Conservation (phyloP, 148 eudicot species). For the Vaccinium vitisidaea region DNA sequence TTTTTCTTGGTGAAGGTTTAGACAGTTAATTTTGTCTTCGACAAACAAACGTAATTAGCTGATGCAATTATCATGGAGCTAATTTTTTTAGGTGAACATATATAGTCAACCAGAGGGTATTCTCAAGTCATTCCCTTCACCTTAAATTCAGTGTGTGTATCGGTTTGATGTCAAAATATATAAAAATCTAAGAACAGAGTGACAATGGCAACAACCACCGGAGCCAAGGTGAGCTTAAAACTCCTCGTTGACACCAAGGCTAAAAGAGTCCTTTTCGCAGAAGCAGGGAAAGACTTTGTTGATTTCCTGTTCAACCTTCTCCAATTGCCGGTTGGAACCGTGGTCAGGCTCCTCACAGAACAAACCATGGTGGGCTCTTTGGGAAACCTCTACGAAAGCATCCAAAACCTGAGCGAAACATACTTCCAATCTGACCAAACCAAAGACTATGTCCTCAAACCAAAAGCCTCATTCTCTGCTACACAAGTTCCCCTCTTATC, state of each 20-base stretch:
- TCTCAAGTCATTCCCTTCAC: too few relatives aligned
- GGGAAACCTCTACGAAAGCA: conserved; percentile 10
- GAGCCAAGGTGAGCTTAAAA: conserved; percentile 19
- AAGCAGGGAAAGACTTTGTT: too few relatives aligned
- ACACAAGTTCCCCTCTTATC: not conserved
- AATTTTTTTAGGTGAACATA: too few relatives aligned
- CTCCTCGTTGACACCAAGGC: conserved; percentile 24
- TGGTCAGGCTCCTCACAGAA: not conserved
- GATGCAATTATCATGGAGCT: too few relatives aligned
- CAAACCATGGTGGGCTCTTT: conserved; percentile 24
- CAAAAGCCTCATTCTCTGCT: not conserved
- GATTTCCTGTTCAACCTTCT: conserved; percentile 7
- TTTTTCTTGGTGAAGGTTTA: too few relatives aligned
- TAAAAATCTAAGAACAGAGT: too few relatives aligned
- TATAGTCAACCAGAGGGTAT: too few relatives aligned
- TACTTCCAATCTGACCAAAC: not conserved
- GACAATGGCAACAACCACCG: too few relatives aligned
- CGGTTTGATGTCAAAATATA: too few relatives aligned
- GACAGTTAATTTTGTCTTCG: too few relatives aligned
- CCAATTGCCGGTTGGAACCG: conserved; percentile 25
- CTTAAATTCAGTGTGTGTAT: too few relatives aligned
- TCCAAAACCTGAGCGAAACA: conserved; percentile 9
- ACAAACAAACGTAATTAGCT: too few relatives aligned
- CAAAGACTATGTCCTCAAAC: not conserved
- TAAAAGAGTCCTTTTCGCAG: conserved; percentile 19